Evolutionary conservation across 495 filamentous ascomycete species (phyloP).

Genomic region (Apodospora peruviana): DNA sequence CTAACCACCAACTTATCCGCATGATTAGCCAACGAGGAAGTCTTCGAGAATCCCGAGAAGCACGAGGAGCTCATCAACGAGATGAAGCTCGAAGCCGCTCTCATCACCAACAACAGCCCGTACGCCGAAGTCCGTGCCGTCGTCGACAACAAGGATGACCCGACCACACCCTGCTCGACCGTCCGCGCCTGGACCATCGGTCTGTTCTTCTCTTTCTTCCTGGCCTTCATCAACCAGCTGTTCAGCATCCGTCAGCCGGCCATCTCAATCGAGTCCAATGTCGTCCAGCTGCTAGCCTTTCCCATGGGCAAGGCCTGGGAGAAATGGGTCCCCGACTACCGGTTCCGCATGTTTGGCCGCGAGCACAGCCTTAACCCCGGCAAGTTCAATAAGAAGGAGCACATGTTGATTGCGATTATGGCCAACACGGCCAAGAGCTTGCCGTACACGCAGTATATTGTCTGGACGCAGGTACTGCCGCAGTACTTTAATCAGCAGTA

Average conservation of each 20-base stretch:
- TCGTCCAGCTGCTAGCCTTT: conserved; percentile 36
- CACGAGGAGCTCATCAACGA: conserved; percentile 31
- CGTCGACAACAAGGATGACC: conserved; percentile 41
- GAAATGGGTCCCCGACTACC: conserved; percentile 27
- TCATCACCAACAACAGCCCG: conserved; percentile 39
- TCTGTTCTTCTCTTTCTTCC: conserved; percentile 27
- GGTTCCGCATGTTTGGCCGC: conserved; percentile 32
- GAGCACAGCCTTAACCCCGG: conserved; percentile 41
- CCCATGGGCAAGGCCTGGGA: conserved; percentile 31
- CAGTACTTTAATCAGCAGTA: conserved; percentile 36
- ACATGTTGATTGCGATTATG: conserved; percentile 48
- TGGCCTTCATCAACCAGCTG: conserved; percentile 37
- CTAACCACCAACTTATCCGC: not conserved
- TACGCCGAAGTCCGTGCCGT: conserved; percentile 47
- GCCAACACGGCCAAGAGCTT: conserved; percentile 29
- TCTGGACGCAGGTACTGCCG: conserved; percentile 43
- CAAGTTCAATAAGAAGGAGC: conserved; percentile 48
- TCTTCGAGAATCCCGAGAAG: conserved; percentile 31
- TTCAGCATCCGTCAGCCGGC: conserved; percentile 35
- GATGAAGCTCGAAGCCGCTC: conserved; percentile 38
- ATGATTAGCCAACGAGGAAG: conserved; percentile 23
- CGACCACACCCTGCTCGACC: conserved; percentile 30
- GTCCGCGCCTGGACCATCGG: conserved; percentile 37
- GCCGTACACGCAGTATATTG: conserved; percentile 37
- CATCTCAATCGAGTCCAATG: conserved; percentile 27